Evolutionary conservation across 169 alveolate species (phyloP).

Genomic region (Eimeria falciformis): DNA sequence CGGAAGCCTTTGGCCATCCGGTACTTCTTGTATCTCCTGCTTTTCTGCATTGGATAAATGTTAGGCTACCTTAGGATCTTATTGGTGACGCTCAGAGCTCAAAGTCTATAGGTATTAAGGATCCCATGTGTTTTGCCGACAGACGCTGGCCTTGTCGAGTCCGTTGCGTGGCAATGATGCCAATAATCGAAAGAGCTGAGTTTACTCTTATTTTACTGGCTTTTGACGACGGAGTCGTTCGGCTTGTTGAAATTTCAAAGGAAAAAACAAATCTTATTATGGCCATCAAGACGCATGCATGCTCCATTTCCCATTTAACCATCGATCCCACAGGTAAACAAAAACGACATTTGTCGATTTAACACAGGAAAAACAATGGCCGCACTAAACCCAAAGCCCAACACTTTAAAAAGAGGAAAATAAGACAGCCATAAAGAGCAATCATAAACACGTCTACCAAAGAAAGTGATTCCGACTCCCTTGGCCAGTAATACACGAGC

Average conservation of each 20-base stretch:
- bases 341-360: too few relatives aligned
- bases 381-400: too few relatives aligned
- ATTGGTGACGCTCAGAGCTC: too few relatives aligned
- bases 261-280: constrained; percentile 2
- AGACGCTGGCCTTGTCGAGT: constrained; percentile 30
- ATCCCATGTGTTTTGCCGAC: neutral
- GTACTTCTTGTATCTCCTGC: neutral
- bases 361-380: too few relatives aligned
- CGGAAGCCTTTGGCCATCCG: constrained; percentile 52
- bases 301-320: constrained; percentile 39
- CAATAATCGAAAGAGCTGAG: neutral
- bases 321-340: constrained; percentile 58
- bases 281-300: constrained; percentile 53
- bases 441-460: too few relatives aligned
- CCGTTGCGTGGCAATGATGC: constrained; percentile 49
- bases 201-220: constrained; percentile 11
- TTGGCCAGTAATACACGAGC: too few relatives aligned
- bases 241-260: constrained; percentile 17
- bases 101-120: too few relatives aligned
- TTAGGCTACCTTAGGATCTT: too few relatives aligned
- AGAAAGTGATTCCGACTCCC: too few relatives aligned
- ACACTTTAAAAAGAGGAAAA: too few relatives aligned
- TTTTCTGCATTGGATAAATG: too few relatives aligned
- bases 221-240: constrained; percentile 51
- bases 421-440: too few relatives aligned